Base-by-base conservation (phyloP, 768 basidiomycete species). In the Collybiopsis confluens region DNA sequence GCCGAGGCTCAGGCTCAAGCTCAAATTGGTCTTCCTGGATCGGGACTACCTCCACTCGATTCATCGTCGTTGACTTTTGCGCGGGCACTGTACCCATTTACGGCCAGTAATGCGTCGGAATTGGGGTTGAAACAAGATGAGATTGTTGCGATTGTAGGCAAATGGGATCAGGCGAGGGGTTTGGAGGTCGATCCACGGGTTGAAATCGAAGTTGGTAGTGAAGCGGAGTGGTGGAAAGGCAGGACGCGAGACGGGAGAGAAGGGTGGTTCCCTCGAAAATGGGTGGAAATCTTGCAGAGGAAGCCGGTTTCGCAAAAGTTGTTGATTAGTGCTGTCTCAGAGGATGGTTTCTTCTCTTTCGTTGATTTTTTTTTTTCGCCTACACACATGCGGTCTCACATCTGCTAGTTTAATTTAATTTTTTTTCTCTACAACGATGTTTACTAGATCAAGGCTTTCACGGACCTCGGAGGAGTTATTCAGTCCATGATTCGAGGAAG, bases 221-320 rank as follows among this genome's bases (percentile, higher is more conserved):
- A 75, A 53, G 81, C 76, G 4, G 94, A 93, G 54, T 98, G 95
- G 95, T 98, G 93, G 94, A 86, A 84, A 67, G 95, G 95, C 1
- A 78, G 95, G 43, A 94, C 90, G 56, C 76, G 95, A 54, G 94
- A 97, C 59, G 95, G 95, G 0, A 77, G 87, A 59, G 85, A 90
- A 60, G 95, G 95, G 0, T 98, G 93, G 92, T 97, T 98, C 78
- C 95, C 95, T 1, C 80, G 75, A 54, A 92, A 88, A 59, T 95
- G 88, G 80, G 92, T 95, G 3, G 81, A 92, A 66, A 74, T 88
- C 3, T 68, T 90, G 53, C 82, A 78, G 62, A 73, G 78, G 62
- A 73, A 59, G 28, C 45, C 26, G 33, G 45, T 23, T n/a, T 9
- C 24, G 40, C 51, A 13, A 20, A 52, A 50, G 26, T 27, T 13